Base-by-base conservation (phyloP, 73 alveolate species). In the Paramecium biaurelia region DNA sequence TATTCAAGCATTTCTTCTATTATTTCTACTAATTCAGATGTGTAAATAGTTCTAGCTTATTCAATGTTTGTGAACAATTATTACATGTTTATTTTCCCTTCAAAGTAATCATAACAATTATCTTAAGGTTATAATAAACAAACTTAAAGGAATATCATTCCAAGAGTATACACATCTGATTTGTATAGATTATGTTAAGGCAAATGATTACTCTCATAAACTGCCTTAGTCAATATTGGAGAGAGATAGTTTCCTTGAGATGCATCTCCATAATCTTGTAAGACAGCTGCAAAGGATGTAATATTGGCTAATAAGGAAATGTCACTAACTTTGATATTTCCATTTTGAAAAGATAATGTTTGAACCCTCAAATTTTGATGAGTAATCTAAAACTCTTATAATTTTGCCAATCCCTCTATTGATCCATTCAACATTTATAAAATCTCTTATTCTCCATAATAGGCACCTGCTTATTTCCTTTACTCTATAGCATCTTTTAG, bases 81-180 rank as follows among this genome's bases (percentile, higher is more conserved):
- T 47, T 79, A 12, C 15, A n/a, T 63, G 15, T 89, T 53, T 15
- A 89, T 89, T 38, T 30, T 63, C 10, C 76, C 85, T 63, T 70
- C 57, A 58, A 70, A 38, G 32, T 70, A 89, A 43, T 42, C 85
- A 34, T 89, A 89, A 41, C 68, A 41, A 42, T 89, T 49, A 70
- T 72, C 94, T 5, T 38, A 42, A 43, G 82, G 89, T 45, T 70
- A 7, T 24, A 89, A 38, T 38, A 70, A 45, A 70, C 88, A 57
- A 35, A 82, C 92, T 23, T 89, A 85, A 32, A 89, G 70, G 57
- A 89, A 43, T 43, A 57, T 70, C 89, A 89, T 70, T 45, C 94
- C 94, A 12, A 89, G 24, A 42, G 92, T 70, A 14, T 58, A 89
- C 12, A 89, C 94, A 89, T 89, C 94, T 12, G 90, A 57, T 82